Evolutionary conservation across 371 early-diverging fungal species (phyloP), one percentile per base, ranked within the genome.

Genomic region (Mortierella sp.): DNA sequence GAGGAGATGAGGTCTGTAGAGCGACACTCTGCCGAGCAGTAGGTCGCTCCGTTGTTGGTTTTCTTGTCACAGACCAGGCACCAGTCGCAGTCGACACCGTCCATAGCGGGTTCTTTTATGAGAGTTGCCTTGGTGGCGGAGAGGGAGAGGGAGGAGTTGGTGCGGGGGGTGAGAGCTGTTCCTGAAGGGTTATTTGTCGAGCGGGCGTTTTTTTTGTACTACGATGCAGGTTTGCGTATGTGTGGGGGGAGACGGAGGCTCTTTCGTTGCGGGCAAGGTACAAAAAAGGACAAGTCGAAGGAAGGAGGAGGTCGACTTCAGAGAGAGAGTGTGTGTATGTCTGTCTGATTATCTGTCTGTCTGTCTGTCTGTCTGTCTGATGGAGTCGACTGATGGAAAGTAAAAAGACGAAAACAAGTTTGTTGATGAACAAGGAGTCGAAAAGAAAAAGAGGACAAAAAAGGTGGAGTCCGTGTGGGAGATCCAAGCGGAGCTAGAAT

Each of bases 61-160:
- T 77, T 77, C 41, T 82, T 82, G 41, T 82, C 82, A 52, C 82
- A 82, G 29, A 82, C 82, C 78, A 82, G 75, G 74, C 82, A 82
- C 82, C 82, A 82, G 78, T 82, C 82, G 78, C 77, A 77, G 75
- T 82, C 82, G 45, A 82, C 77, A 55, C 77, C 82, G 40, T 82
- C 82, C 82, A 82, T 82, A 52, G 67, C 34, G 10, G 47, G 19
- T 24, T 68, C n/a, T 41, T 16, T 55, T 55, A n/a, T n/a, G n/a
- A n/a, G n/a, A n/a, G n/a, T 22, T 19, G n/a, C 48, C n/a, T 48
- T 48, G 48, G 48, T 48, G 48, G 48, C 48, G 43, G 48, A 29
- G 34, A 58, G 16, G 19, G 19, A 16, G 34, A 6, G 14, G 55
- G 31, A 16, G 0, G 9, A 34, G 37, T 58, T 31, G 34, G 58